Conservation (phyloP, 2,329 filamentous ascomycete species). For the Orbilia blumenaviensis region DNA sequence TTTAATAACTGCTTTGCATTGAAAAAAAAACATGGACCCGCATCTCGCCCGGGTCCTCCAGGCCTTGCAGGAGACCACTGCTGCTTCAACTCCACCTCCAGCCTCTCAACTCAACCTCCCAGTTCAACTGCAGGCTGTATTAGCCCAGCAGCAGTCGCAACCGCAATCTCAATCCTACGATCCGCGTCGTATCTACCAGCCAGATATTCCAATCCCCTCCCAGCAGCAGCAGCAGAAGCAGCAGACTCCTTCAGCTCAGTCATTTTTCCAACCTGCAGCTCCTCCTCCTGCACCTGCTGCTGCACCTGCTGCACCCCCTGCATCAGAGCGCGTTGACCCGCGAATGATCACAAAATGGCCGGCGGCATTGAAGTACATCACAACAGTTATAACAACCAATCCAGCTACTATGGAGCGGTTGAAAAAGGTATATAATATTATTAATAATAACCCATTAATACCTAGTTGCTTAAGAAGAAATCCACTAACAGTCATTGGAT, state of each 20-base stretch:
- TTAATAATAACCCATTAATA: neutral
- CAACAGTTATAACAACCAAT: conserved; percentile 53
- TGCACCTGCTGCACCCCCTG: neutral
- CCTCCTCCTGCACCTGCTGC: neutral
- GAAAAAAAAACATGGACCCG: conserved; percentile 32
- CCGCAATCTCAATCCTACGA: conserved; percentile 22
- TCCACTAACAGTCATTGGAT: neutral
- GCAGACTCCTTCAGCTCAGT: too few relatives aligned
- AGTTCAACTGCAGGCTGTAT: too few relatives aligned
- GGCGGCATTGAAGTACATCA: conserved; percentile 56
- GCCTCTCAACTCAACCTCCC: neutral
- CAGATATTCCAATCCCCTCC: conserved; percentile 21
- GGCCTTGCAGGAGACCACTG: conserved; percentile 29
- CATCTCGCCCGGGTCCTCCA: conserved; percentile 45
- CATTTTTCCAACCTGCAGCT: neutral
- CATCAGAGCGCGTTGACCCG: conserved; percentile 36
- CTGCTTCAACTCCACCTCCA: neutral
- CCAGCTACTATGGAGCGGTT: conserved; percentile 51
- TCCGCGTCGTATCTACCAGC: conserved; percentile 39
- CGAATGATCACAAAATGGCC: conserved; percentile 55
- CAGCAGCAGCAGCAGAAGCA: too few relatives aligned
- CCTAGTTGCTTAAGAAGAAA: neutral
- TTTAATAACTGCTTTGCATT: neutral
- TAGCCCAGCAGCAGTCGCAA: neutral
- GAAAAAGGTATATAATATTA: conserved; percentile 48